Conservation (phyloP, 1,139 yeast genomes). For the Hyphopichia buzzinii region DNA sequence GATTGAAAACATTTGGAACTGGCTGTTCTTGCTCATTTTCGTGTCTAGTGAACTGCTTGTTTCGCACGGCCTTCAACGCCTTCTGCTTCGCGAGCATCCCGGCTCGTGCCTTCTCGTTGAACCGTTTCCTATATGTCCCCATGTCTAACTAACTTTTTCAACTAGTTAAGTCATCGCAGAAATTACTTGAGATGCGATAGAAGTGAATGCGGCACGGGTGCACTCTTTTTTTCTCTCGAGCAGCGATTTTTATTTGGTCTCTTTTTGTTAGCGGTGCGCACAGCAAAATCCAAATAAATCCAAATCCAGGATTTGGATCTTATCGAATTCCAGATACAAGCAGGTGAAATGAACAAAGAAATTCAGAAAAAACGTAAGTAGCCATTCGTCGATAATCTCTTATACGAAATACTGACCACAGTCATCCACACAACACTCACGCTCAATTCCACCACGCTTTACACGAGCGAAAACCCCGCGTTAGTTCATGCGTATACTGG, state of each 20-base stretch:
- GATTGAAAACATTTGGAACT: conserved; percentile 6
- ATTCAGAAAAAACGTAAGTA: conserved; percentile 34
- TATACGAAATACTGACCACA: conserved; percentile 8
- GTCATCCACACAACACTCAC: conserved; percentile 49
- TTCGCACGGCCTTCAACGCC: conserved; percentile 63
- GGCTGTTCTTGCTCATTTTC: conserved; percentile 4
- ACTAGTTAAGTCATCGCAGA: not conserved
- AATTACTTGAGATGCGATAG: conserved; percentile 3
- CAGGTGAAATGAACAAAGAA: conserved; percentile 26
- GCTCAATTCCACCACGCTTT: conserved; percentile 53
- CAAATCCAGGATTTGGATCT: no score
- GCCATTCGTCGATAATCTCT: not conserved
- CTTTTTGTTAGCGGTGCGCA: no score
- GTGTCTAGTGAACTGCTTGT: conserved; percentile 60
- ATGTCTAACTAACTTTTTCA: conserved; percentile 24
- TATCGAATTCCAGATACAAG: no score
- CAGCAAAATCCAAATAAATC: no score
- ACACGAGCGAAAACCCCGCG: conserved; percentile 51
- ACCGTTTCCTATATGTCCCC: conserved; percentile 81
- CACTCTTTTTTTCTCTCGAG: no score
- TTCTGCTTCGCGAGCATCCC: conserved; percentile 84
- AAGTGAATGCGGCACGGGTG: not conserved
- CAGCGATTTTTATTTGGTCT: no score
- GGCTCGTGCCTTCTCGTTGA: conserved; percentile 81
- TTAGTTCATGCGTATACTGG: conserved; percentile 36